These are phyloP conservation scores for Elsinoe ampelina DNA, from an alignment of 2,329 filamentous ascomycete genomes.

Conservation along the genomic window DNA sequence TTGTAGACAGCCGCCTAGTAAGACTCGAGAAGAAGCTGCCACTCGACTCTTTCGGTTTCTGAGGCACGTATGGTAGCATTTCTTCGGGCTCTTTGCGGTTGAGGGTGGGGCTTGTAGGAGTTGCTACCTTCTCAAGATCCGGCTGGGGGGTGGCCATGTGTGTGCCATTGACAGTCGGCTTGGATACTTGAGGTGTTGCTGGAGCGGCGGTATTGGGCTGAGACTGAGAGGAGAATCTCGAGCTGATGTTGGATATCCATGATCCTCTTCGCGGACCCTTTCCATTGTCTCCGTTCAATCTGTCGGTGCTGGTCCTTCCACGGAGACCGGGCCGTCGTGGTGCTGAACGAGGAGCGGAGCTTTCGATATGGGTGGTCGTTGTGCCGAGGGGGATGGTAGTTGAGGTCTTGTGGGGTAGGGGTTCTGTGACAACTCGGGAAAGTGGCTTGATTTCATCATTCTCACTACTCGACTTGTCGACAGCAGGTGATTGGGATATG, in stretches of 20 bases:
- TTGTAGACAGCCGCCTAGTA: conserved; percentile 69
- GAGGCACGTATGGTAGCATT: conserved; percentile 57
- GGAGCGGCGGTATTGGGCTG: conserved; percentile 22
- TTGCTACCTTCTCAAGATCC: conserved; percentile 27
- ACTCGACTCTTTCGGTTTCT: conserved; percentile 58
- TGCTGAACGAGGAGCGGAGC: conserved; percentile 10
- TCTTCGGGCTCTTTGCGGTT: conserved; percentile 39
- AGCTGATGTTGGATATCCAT: conserved; percentile 89
- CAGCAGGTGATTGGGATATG: conserved; percentile 14
- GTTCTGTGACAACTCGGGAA: conserved; percentile 28
- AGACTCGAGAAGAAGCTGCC: conserved; percentile 72
- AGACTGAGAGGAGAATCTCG: conserved; percentile 61
- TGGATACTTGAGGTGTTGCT: conserved; percentile 21
- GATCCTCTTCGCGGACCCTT: conserved; percentile 53
- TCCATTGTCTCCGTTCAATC: conserved; percentile 20
- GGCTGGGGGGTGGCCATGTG: conserved; percentile 23
- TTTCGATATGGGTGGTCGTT: conserved; percentile 16
- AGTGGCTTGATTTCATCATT: conserved; percentile 18
- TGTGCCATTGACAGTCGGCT: conserved; percentile 20
- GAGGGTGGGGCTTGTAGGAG: conserved; percentile 39
- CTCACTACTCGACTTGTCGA: conserved; percentile 17
- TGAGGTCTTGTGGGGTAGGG: conserved; percentile 28
- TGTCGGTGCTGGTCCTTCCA: conserved; percentile 33
- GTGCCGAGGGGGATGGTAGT: conserved; percentile 15
- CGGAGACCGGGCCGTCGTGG: conserved; percentile 33